Conservation (phyloP, 75 land plant genomes). For the Sequoia sempervirens region DNA sequence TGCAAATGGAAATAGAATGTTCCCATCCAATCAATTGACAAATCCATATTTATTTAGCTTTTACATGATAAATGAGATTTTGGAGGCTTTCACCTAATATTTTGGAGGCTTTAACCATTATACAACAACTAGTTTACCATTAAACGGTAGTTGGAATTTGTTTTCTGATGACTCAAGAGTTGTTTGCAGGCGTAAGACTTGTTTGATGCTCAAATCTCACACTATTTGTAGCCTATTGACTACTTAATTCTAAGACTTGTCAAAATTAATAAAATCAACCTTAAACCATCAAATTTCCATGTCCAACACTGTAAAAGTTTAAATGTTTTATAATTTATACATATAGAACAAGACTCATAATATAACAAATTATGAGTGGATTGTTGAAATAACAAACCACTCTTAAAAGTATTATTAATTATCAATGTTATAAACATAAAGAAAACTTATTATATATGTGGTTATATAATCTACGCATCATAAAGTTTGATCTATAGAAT, state of each 20-base stretch:
- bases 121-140: no score
- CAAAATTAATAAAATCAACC: slow-evolving; percentile 75
- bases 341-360: no score
- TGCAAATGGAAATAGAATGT: no score
- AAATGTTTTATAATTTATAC: slow-evolving; percentile 17
- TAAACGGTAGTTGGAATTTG: no score
- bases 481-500: not conserved
- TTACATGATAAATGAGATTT: no score
- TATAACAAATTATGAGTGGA: not conserved
- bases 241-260: slow-evolving; percentile 72
- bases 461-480: not conserved
- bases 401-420: not conserved
- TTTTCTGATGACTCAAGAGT: no score
- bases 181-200: no score
- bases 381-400: not conserved
- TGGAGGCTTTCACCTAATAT: slow-evolving; percentile 54
- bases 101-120: no score
- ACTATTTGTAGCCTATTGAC: no score
- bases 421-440: not conserved
- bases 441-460: not conserved
- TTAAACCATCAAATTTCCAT: slow-evolving; percentile 90
- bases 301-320: slow-evolving; percentile 88
- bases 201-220: no score
- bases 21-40: no score
- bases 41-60: no score